Evolutionary conservation across 495 filamentous ascomycete genomes (phyloP), one percentile per base, ranked within the genome.

Genomic region (Daldinia grandis): DNA sequence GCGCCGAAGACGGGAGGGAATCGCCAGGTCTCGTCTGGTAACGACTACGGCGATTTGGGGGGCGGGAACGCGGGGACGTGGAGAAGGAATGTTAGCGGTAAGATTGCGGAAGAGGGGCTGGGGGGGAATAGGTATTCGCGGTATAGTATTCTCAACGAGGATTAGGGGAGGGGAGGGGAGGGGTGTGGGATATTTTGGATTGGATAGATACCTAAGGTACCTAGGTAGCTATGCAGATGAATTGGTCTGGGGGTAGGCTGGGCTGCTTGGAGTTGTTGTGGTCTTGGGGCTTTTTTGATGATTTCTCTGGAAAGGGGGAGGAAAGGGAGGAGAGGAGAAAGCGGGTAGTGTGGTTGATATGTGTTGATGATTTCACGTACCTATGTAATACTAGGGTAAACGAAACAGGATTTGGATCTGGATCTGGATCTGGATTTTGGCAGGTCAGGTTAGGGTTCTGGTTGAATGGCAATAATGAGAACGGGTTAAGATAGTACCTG

Each of bases 61-160:
- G 62, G 81, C 77, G 62, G 82, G 15, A 25, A n/a, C 76, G 73
- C 31, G 8, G 49, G 67, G 10, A 61, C 59, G 19, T 80, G 69
- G 58, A 79, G 78, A 55, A 83, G 93, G 57, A 89, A 93, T 71
- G 93, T 95, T 9, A 95, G 92, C 73, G 94, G 93, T 3, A 93
- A 93, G 78, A 81, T 92, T 51, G 94, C 89, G 1, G 94, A 97
- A 79, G 94, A 97, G 79, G 94, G 94, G 37, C 24, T 74, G 65
- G 73, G 57, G 1, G 72, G 66, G 19, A 57, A 57, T 21, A 38
- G 69, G 60, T 78, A 69, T 42, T 78, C 73, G 30, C 28, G 79
- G 64, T 82, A 81, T 57, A 74, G 73, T 19, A 68, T 65, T 33
- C 42, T 80, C 54, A 76, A 78, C 58, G 75, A 78, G 62, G 73